A percentile compares a stretch with the other conserved stretches of the same genome.
Evolutionary conservation across 108 stramenopile genomes (phyloP).

Genomic region (Parmales sp.): DNA sequence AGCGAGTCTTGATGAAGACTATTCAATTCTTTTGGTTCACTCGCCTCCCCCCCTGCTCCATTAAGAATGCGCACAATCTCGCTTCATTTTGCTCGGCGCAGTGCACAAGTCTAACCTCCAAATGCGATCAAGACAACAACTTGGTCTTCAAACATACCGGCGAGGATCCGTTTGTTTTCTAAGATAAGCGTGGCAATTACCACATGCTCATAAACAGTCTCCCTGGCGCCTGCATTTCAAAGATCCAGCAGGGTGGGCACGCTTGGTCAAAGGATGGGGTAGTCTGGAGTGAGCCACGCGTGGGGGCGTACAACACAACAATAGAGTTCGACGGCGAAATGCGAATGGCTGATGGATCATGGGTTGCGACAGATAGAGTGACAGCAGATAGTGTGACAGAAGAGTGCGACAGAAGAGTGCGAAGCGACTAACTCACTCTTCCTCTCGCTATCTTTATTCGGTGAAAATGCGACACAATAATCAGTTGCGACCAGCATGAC

Average conservation of each 20-base stretch:
- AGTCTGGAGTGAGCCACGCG: conserved; percentile 20
- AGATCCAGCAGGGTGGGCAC: conserved; percentile 29
- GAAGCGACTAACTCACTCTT: no score
- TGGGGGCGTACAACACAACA: conserved; percentile 26
- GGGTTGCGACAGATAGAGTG: no score
- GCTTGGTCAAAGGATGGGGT: conserved; percentile 29
- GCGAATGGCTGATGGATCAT: not conserved
- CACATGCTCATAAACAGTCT: conserved; percentile 30
- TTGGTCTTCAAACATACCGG: conserved; percentile 23
- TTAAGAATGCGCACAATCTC: not conserved
- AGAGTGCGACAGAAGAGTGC: no score
- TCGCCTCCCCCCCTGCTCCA: conserved; percentile 5
- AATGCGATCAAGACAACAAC: not conserved
- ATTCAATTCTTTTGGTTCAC: conserved; percentile 10
- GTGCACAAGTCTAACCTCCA: not conserved
- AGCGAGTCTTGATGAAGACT: no score
- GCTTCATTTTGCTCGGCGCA: not conserved
- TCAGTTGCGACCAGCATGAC: no score
- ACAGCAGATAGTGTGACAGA: no score
- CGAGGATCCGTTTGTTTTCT: conserved; percentile 27
- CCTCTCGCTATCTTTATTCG: no score
- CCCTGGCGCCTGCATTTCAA: conserved; percentile 25
- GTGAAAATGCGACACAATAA: no score
- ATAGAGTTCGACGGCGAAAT: conserved; percentile 21
- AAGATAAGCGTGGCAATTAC: conserved; percentile 30